Percentiles rank a stretch among this genome's conserved stretches.
Conservation (phyloP, 805 yeast species). For the Starmerella potacharoeniae region DNA sequence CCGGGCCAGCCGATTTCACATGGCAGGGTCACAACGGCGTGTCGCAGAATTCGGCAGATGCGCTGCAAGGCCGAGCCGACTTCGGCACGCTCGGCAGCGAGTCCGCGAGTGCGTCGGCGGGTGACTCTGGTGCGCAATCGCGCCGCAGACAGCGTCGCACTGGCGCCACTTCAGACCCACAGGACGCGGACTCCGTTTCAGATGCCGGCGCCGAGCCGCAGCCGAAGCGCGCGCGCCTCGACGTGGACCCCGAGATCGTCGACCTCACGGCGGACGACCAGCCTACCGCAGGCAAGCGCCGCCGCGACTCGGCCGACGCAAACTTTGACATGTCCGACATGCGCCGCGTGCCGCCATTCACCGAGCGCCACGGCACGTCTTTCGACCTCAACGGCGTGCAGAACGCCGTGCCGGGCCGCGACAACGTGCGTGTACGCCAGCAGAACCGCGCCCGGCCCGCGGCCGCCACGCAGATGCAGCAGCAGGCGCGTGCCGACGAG, state of each 20-base stretch:
- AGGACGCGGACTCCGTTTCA: not conserved
- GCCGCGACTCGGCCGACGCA: not conserved
- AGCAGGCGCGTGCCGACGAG: not conserved
- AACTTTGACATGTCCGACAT: constrained; percentile 13
- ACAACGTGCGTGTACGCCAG: constrained; percentile 7
- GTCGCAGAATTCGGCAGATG: too few species aligned
- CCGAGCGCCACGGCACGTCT: constrained; percentile 14
- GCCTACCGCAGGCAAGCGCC: not conserved
- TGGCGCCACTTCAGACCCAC: not conserved
- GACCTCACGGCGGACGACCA: not conserved
- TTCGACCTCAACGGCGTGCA: constrained; percentile 4
- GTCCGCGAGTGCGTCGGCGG: too few species aligned
- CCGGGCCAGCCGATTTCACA: too few species aligned
- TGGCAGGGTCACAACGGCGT: too few species aligned
- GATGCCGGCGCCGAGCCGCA: not conserved
- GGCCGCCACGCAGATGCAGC: not conserved
- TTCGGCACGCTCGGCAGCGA: too few species aligned
- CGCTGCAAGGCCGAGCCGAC: too few species aligned
- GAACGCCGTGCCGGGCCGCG: constrained; percentile 2
- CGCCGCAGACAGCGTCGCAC: not conserved
- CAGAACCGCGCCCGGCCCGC: constrained; percentile 2
- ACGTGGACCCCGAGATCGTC: not conserved
- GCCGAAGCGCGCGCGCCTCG: not conserved
- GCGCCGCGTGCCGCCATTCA: constrained; percentile 16
- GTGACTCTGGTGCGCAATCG: not conserved